Base-by-base conservation (phyloP, 257 asterid species). In the Rauvolfia tetraphylla region DNA sequence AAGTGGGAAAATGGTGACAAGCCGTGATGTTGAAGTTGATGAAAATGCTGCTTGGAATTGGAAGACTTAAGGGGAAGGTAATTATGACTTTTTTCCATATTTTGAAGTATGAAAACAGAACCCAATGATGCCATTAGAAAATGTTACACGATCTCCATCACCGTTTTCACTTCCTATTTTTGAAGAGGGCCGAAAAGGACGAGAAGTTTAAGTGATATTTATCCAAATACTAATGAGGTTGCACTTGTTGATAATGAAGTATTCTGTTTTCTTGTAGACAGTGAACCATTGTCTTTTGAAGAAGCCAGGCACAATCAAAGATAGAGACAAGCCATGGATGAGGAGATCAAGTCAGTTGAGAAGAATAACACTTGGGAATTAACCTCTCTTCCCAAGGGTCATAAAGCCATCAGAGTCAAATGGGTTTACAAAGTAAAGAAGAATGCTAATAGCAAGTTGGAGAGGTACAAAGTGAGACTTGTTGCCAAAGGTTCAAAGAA, bases 1-100 rank as follows among this genome's bases (percentile, higher is more conserved):
- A n/a, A n/a, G n/a, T n/a, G n/a, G n/a, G n/a, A n/a, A n/a, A n/a
- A n/a, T 53, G 51, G 68, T 73, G 77, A 22, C 29, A 3, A 66
- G 72, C 27, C 49, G 22, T 12, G 72, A 66, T 38, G 39, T 66
- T n/a, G 25, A 31, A 20, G 34, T 73, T 56, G 77, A 73, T 75
- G 78, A 75, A 62, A 75, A 25, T 61, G 62, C 62, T 31, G 27
- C 12, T 36, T 31, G n/a, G 71, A 7, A n/a, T n/a, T n/a, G n/a
- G n/a, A n/a, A n/a, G n/a, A n/a, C n/a, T n/a, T n/a, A n/a, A n/a
- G n/a, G n/a, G n/a, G n/a, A n/a, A n/a, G n/a, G n/a, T n/a, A n/a
- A n/a, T n/a, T n/a, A n/a, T n/a, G n/a, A n/a, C n/a, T n/a, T n/a
- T n/a, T n/a, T n/a, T n/a, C n/a, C n/a, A n/a, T n/a, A n/a, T n/a